Evolutionary conservation across 2,329 filamentous ascomycete genomes (phyloP), one percentile per base, ranked within the genome.

Genomic region (Pseudomassariella vexata): DNA sequence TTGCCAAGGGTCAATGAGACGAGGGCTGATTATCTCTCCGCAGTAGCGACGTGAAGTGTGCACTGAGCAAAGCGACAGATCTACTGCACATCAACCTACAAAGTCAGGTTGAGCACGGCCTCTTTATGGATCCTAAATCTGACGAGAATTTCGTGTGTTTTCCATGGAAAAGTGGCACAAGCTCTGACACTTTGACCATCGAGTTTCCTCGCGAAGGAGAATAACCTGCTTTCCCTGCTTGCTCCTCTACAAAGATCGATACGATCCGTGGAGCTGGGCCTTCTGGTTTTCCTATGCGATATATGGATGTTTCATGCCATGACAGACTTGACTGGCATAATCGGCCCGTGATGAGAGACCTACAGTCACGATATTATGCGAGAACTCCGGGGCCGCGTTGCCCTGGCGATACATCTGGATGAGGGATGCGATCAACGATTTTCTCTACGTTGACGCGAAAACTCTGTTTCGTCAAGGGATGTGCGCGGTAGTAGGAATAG

Each of bases 231-330:
- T 7, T 33, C 39, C 0, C 30, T 59, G 2, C 48, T 63, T 10
- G 23, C 28, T 2, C 32, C 28, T 0, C 30, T 63, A 1, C 56
- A 53, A 0, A 51, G 50, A 1, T 15, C 11, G 3, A 15, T 60
- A 1, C 41, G 45, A 8, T 53, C 51, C 2, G 36, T 61, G 1
- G 48, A 63, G 18, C 39, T 63, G 5, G 60, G 54, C 26, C 53
- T 50, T 9, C 38, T 61, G 1, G 8, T 7, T 3, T 59, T 59
- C 16, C 2, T 49, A 10, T 34, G 40, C 12, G 39, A 22, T 28
- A 38, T 8, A 28, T 55, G 5, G 38, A 55, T 8, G 18, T 35
- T 21, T 37, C 34, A 3, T 45, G 50, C 6, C 43, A 46, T 4
- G 32, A 46, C 24, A 35, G 30, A 10, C 36, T 50, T 9, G 36